Evolutionary conservation across 2,329 filamentous ascomycete genomes (phyloP).

Genomic region (Epichloe sibirici): DNA sequence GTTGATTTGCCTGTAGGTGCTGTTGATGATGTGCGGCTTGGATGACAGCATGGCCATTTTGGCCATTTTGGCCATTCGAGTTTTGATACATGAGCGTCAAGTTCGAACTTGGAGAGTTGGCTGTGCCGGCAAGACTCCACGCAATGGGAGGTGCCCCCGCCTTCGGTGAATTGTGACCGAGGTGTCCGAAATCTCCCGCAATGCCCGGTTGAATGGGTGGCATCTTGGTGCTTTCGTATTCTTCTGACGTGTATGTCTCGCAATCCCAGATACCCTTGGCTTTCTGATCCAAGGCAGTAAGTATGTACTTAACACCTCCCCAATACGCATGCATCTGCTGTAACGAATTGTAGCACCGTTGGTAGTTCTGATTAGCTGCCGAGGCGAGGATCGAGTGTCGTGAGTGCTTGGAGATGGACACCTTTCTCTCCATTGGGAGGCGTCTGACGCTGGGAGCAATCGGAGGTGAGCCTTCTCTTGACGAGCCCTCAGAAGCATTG

Average conservation of each 20-base stretch:
- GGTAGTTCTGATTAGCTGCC: constrained; percentile 77
- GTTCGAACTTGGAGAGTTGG: constrained; percentile 74
- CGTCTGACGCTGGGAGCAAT: constrained; percentile 6
- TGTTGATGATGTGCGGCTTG: constrained; percentile 3
- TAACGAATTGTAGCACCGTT: constrained; percentile 72
- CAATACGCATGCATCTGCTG: constrained; percentile 74
- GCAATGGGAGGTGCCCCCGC: constrained; percentile 44
- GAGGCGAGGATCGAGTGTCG: constrained; percentile 70
- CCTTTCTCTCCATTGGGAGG: constrained; percentile 6
- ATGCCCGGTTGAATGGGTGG: constrained; percentile 25
- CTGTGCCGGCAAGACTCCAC: constrained; percentile 79
- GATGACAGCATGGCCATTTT: background rate
- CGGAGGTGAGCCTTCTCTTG: constrained; percentile 40
- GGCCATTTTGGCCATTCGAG: constrained; percentile 6
- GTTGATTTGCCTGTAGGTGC: constrained; percentile 4
- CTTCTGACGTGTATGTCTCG: constrained; percentile 54
- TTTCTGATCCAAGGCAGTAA: constrained; percentile 78
- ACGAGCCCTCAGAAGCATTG: constrained; percentile 51
- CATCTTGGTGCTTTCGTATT: constrained; percentile 60
- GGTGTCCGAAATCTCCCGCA: constrained; percentile 28
- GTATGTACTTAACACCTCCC: constrained; percentile 77
- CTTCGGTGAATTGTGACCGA: constrained; percentile 36
- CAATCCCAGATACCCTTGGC: constrained; percentile 76
- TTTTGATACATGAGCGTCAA: constrained; percentile 70
- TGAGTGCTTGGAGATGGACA: constrained; percentile 27